Percentiles rank a stretch among this genome's conserved stretches.
Conservation (phyloP, 768 basidiomycete species). For the Amanita inopinata region DNA sequence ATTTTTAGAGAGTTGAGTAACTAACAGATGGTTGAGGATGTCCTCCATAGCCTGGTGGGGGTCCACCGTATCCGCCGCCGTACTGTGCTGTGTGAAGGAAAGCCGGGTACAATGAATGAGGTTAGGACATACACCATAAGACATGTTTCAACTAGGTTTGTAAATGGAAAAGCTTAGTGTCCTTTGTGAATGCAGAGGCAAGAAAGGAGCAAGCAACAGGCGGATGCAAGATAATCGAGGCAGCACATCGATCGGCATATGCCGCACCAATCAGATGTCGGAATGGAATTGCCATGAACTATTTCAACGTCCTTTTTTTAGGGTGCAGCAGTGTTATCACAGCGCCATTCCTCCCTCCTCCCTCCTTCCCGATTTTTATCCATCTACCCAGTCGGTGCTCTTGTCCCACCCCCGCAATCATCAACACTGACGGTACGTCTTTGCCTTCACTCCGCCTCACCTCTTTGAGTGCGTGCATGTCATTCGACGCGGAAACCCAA, state of each 20-base stretch:
- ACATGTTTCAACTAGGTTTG: not conserved
- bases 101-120: not conserved
- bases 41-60: slow-evolving; percentile 8
- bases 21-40: slow-evolving; percentile 14
- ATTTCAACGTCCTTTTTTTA: slow-evolving; percentile 26
- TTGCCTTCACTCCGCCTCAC: slow-evolving; percentile 14
- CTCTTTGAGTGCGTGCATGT: not conserved
- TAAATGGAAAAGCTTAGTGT: too few relatives aligned
- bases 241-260: too few relatives aligned
- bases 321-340: slow-evolving; percentile 47
- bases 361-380: slow-evolving; percentile 58
- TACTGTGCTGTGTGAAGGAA: slow-evolving; percentile 7
- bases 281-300: not conserved
- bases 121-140: slow-evolving; percentile 3
- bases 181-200: not conserved
- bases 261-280: not conserved
- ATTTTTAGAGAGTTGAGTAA: not conserved
- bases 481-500: slow-evolving; percentile 22
- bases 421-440: slow-evolving; percentile 29
- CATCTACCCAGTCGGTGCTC: slow-evolving; percentile 89
- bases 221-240: too few relatives aligned
- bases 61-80: slow-evolving; percentile 9
- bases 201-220: not conserved
- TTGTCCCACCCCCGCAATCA: slow-evolving; percentile 78
- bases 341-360: slow-evolving; percentile 62